A percentile compares a stretch with the other conserved stretches of the same genome.
Conservation (phyloP, 352 stramenopile species). For the Ophiocytium majus region DNA sequence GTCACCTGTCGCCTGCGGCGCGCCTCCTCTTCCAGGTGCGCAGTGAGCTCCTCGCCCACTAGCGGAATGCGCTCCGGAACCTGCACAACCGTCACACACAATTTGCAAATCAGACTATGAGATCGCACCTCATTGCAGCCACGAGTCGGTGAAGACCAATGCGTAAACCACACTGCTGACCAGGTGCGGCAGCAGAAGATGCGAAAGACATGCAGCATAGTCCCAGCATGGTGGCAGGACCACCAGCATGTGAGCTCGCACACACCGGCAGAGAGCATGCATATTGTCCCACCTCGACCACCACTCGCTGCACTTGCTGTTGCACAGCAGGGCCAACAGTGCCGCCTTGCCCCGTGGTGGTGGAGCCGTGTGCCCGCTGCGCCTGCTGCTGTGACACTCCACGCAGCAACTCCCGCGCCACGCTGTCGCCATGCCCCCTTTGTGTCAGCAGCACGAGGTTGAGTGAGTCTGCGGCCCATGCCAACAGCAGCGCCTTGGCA, state of each 20-base stretch:
- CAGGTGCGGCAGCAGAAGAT: no score
- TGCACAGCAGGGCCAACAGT: no score
- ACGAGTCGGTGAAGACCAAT: no score
- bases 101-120: no score
- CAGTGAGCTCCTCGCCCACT: slow-evolving; percentile 39
- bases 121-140: no score
- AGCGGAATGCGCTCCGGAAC: slow-evolving; percentile 44
- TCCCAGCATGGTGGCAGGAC: no score
- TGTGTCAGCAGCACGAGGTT: slow-evolving; percentile 53
- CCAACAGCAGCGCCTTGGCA: slow-evolving; percentile 51
- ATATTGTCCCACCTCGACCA: background rate
- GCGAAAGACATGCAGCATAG: no score
- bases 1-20: slow-evolving; percentile 20
- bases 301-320: background rate
- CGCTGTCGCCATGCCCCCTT: slow-evolving; percentile 37
- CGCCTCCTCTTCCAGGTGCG: slow-evolving; percentile 44
- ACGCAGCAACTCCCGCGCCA: slow-evolving; percentile 26
- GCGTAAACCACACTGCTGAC: slow-evolving; percentile 4
- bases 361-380: no score
- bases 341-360: no score
- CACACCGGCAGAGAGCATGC: background rate
- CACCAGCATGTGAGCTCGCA: no score
- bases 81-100: no score
- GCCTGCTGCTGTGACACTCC: no score
- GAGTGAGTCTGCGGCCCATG: slow-evolving; percentile 41